Evolutionary conservation across 345 rosid species (phyloP), one percentile per base, ranked within the genome.

Genomic region (Clausena lansium): DNA sequence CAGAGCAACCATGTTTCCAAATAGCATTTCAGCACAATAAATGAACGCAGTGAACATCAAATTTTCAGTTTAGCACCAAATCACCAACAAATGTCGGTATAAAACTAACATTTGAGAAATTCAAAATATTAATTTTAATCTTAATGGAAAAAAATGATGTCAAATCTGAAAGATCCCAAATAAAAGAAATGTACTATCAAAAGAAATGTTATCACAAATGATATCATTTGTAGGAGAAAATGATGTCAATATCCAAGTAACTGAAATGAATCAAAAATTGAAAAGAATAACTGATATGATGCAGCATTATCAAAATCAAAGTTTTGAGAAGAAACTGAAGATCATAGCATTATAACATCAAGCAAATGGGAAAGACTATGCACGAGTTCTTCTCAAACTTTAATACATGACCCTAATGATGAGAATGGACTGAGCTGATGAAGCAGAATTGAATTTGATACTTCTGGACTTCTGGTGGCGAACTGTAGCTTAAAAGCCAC

Each of bases 311-410:
- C 0, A 9, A 14, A 45, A 68, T 32, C 22, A 68, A 45, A 68
- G 17, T 3, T 45, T 4, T 24, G 5, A 9, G 11, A 52, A 24
- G 24, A 68, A 24, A 1, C n/a, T 41, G 71, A 47, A 24, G 50
- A 22, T 33, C n/a, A 67, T 6, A 67, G 10, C 50, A 52, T 52
- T 67, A n/a, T 24, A 82, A 78, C 79, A 35, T 66, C 73, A 87
- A 81, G 24, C 71, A 74, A n/a, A 59, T 59, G 27, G 28, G 27
- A 3, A 59, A 59, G 28, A 2, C 50, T 45, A 13, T 11, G 50
- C 50, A 45, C 5, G 5, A 45, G 17, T 13, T 45, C 50, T 45
- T 45, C 17, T 45, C 35, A 11, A 45, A 45, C 5, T 45, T 13
- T 13, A 3, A 45, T 45, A 11, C 17, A 45, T 13, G 50, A 45